Evolutionary conservation across 441 rosid species (phyloP), one percentile per base, ranked within the genome.

Genomic region (Erysimum cheiri): DNA sequence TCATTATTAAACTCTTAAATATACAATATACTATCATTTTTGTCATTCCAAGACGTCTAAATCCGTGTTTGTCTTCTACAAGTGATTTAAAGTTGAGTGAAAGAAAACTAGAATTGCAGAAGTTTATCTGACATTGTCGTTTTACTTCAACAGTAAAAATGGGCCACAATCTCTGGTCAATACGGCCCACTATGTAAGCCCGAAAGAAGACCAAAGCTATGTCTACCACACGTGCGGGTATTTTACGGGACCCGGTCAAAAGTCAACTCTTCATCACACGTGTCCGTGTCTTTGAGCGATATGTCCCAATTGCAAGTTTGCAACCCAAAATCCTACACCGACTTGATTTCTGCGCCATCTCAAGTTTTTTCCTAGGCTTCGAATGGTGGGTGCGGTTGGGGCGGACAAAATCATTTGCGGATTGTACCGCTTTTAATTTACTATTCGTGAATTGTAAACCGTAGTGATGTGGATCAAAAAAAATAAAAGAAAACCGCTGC

Each of bases 221-320:
- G 74, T 71, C 64, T 24, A 60, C 68, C 85, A 67, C 93, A 80
- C 88, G 91, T 82, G 88, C 48, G 88, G 84, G 39, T 81, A 78
- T 68, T 78, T 69, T 53, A 22, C 26, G 71, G 72, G 71, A 59
- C 35, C 59, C 57, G 46, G 58, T 77, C 75, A 74, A 71, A 70
- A 69, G 83, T 82, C 82, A 66, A 74, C 63, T 7, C 8, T n/a
- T 63, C 64, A 55, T 44, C 85, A 73, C 84, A 77, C 80, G 88
- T 84, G 90, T 76, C 65, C 19, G 8, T 72, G 78, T 79, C 14
- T 49, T 48, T 58, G 54, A 58, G 60, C 50, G 72, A 49, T 58
- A 35, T 47, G 66, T 65, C 37, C 71, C n/a, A n/a, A n/a, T n/a
- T n/a, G 22, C 1, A 1, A 1, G 39, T 32, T 57, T 63, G 66